A percentile compares a stretch with the other conserved stretches of the same genome.
phyloP scores from a whole-genome alignment of 305 asterid genomes.

The Ajuga reptans region DNA sequence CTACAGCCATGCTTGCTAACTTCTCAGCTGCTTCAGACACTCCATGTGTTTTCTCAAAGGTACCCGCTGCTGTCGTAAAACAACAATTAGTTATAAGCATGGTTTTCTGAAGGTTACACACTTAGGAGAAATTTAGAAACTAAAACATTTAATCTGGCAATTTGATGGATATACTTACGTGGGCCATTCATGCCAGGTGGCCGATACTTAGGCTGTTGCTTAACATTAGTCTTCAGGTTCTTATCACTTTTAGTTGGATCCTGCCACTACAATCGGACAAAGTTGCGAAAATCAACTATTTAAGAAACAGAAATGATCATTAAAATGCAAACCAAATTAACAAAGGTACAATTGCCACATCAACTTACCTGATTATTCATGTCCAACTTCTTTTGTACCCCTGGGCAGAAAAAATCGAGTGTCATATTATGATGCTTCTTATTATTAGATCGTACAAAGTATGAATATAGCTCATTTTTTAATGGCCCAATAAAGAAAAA shows the following conservation, averaged over 20 bases:
- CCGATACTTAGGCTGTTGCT: slow-evolving; percentile 72
- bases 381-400: slow-evolving; percentile 86
- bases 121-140: background rate
- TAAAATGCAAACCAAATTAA: background rate
- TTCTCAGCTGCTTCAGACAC: slow-evolving; percentile 50
- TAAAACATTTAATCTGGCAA: background rate
- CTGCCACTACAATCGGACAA: slow-evolving; percentile 23
- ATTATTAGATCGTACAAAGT: background rate
- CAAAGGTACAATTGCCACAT: background rate
- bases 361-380: slow-evolving; percentile 56
- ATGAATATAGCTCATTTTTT: background rate
- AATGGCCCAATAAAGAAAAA: too few species aligned
- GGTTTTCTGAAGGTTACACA: background rate
- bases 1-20: slow-evolving; percentile 45
- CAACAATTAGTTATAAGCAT: background rate
- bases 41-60: slow-evolving; percentile 34
- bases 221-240: slow-evolving; percentile 34
- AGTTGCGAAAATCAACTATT: background rate
- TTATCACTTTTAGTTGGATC: slow-evolving; percentile 42
- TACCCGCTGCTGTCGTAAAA: slow-evolving; percentile 28
- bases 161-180: slow-evolving; percentile 34
- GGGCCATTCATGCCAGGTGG: slow-evolving; percentile 64
- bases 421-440: slow-evolving; percentile 15
- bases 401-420: slow-evolving; percentile 32
- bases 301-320: background rate